These are phyloP conservation scores for Crithidia expoeki DNA, from an alignment of 208 protist genomes.

Conservation along the genomic window DNA sequence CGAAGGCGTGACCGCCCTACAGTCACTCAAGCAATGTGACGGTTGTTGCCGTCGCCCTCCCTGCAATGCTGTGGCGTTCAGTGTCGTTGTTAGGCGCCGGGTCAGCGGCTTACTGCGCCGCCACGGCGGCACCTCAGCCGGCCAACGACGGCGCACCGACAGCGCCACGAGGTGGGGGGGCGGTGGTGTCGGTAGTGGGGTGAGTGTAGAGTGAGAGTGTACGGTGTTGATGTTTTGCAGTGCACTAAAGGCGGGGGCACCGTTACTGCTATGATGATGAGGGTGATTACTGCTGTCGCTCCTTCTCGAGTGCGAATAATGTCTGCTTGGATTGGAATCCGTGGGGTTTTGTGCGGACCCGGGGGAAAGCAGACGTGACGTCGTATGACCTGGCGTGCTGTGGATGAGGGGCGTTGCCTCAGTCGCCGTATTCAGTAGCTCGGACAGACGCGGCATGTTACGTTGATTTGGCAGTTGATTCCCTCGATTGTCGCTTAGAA, in stretches of 20 bases:
- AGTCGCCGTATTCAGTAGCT: too few relatives aligned
- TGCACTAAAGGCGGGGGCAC: too few relatives aligned
- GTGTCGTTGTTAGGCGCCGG: slow-evolving; percentile 6
- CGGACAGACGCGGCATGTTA: not conserved
- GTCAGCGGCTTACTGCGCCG: slow-evolving; percentile 16
- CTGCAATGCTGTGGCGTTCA: not conserved
- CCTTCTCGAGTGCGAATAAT: too few relatives aligned
- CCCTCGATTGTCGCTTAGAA: not conserved
- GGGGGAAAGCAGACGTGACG: not conserved
- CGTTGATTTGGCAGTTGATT: not conserved
- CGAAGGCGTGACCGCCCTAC: not conserved
- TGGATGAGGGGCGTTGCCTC: too few relatives aligned
- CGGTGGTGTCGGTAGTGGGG: not conserved
- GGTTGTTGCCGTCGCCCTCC: not conserved
- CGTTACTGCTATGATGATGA: too few relatives aligned
- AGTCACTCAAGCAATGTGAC: not conserved
- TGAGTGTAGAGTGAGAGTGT: not conserved
- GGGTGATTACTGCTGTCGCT: too few relatives aligned
- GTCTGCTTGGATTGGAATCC: too few relatives aligned
- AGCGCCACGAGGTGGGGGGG: not conserved
- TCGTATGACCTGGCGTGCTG: too few relatives aligned
- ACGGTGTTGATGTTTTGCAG: too few relatives aligned
- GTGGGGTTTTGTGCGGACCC: too few relatives aligned
- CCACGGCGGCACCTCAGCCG: slow-evolving; percentile 6
- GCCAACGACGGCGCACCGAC: slow-evolving; percentile 1